Percentiles rank a stretch among this genome's conserved stretches.
phyloP scores from a whole-genome alignment of 352 stramenopile genomes.

The Pythium dissotocum region DNA sequence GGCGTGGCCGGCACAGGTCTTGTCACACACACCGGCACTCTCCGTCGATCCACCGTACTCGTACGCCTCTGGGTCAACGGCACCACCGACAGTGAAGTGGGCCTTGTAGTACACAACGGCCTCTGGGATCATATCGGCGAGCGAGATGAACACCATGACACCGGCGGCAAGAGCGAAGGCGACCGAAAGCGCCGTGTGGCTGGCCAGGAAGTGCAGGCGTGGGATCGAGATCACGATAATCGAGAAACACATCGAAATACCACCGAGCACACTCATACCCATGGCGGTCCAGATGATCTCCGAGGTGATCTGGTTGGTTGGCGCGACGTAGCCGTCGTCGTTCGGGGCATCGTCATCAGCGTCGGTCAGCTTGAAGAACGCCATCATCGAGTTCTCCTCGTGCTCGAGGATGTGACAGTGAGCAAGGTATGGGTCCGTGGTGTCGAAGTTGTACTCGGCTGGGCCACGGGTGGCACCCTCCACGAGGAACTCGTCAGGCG shows the following conservation, averaged over 20 bases:
- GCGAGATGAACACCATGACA: conserved; percentile 80
- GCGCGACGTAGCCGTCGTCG: conserved; percentile 41
- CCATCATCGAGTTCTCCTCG: conserved; percentile 79
- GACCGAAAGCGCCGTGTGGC: conserved; percentile 54
- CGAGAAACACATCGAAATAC: conserved; percentile 66
- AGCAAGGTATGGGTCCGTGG: conserved; percentile 66
- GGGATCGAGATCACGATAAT: conserved; percentile 70
- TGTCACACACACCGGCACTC: conserved; percentile 50
- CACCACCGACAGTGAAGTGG: conserved; percentile 51
- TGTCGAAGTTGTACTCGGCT: conserved; percentile 71
- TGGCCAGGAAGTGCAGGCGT: conserved; percentile 63
- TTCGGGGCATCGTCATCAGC: conserved; percentile 41
- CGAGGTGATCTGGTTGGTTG: conserved; percentile 42
- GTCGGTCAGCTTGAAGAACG: conserved; percentile 61
- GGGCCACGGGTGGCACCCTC: conserved; percentile 48
- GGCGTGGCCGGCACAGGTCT: conserved; percentile 55
- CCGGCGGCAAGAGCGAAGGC: conserved; percentile 73
- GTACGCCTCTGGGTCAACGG: conserved; percentile 62
- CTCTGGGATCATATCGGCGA: conserved; percentile 65
- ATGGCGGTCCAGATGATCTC: conserved; percentile 61
- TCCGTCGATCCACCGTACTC: conserved; percentile 47
- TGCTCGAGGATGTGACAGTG: conserved; percentile 82
- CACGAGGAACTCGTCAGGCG: conserved; percentile 64
- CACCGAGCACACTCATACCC: conserved; percentile 73
- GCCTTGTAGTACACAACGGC: conserved; percentile 57